Base-by-base conservation (phyloP, 495 filamentous ascomycete species). In the Hypoxylon crocopeplum region DNA sequence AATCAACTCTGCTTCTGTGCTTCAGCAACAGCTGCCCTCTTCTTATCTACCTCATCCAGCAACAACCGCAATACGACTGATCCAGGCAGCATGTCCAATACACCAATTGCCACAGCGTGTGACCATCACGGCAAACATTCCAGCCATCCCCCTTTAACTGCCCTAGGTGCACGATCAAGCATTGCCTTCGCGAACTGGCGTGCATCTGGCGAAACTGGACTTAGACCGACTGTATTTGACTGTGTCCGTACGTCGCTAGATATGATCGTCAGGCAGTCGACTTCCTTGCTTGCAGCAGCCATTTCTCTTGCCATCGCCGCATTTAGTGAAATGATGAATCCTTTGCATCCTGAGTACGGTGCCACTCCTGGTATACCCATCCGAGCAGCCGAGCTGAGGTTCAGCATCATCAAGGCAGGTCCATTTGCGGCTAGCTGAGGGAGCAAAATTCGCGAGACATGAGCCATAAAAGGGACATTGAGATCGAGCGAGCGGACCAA, bases 391-490 rank as follows among this genome's bases (percentile, higher is more conserved):
- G 70, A 71, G 25, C 62, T 67, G n/a, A 67, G 24, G 21, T 52
- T 71, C n/a, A 72, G 17, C 40, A 73, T 51, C 30, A 73, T 3
- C 32, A 27, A 47, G 3, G 56, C 21, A n/a, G 61, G 56, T 4
- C 48, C 22, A 19, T 32, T 24, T 10, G 48, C 37, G 5, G 62
- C 12, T 22, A 71, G 40, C 33, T 45, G n/a, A 24, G 70, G 69
- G 15, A 72, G 45, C 45, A 72, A 34, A 13, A 65, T 53, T 3
- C 56, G 59, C 11, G 72, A 74, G 6, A 74, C 56, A 5, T 69
- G 71, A 17, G 72, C 60, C 59, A 73, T 72, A 67, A 78, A 78
- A 7, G 66, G 64, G 16, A 61, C 68, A 58, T 77, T 74, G 47
- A 65, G 36, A 48, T 68, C 55, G 34, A 75, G 52, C 36, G 66